A percentile compares a stretch with the other conserved stretches of the same genome.
These are phyloP conservation scores for Clitopilus passeckerianus DNA, from an alignment of 768 basidiomycete species.

Conservation along the genomic window DNA sequence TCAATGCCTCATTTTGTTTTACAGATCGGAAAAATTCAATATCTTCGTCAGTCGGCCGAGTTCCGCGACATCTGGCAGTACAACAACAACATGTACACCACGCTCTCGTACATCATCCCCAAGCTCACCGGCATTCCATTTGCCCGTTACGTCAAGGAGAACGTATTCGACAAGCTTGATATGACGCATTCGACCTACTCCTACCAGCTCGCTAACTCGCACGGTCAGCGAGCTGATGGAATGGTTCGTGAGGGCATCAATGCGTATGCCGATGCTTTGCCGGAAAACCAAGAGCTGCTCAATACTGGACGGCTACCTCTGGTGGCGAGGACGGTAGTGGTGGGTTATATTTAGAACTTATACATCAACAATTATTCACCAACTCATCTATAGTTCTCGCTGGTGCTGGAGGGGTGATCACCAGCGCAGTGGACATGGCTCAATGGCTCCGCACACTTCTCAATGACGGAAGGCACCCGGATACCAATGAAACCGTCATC, in stretches of 20 bases:
- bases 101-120: conserved; percentile 16
- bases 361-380: too few species aligned
- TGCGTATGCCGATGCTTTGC: neutral
- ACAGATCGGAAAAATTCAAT: conserved; percentile 13
- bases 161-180: conserved; percentile 20
- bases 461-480: conserved; percentile 16
- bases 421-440: conserved; percentile 21
- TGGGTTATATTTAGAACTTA: conserved; percentile 4
- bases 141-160: conserved; percentile 19
- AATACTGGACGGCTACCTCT: conserved; percentile 16
- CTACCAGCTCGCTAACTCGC: conserved; percentile 16
- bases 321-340: conserved; percentile 18
- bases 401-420: conserved; percentile 23
- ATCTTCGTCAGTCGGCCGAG: conserved; percentile 16
- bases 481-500: conserved; percentile 16
- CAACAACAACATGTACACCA: conserved; percentile 20
- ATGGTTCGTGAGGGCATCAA: conserved; percentile 7
- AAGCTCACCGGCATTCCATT: conserved; percentile 10
- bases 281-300: neutral
- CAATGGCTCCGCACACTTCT: conserved; percentile 23
- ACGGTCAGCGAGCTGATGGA: conserved; percentile 18
- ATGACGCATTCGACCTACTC: conserved; percentile 22
- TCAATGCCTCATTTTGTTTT: neutral
- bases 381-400: conserved; percentile 14
- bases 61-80: conserved; percentile 22